Evolutionary conservation across 805 yeast genomes (phyloP), one percentile per base, ranked within the genome.

Genomic region (Teunomyces atbi): DNA sequence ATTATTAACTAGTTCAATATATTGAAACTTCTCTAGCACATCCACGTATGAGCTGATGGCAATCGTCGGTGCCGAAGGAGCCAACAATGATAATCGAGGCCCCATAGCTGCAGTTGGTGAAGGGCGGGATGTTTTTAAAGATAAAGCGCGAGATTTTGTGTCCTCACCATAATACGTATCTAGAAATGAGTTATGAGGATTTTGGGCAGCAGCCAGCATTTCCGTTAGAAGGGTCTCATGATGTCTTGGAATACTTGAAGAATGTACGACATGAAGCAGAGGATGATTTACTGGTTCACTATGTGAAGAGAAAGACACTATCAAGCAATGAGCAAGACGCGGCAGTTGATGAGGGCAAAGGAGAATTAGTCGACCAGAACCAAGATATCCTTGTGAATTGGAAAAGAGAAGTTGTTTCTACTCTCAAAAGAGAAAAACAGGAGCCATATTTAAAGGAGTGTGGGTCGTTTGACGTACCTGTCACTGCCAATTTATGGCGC

Each of bases 31-130:
- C 19, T 82, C 82, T 8, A 92, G 72, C 36, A 87, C 89, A 57
- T 90, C 90, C 23, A 92, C 79, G 55, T 91, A 92, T 1, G 97
- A 91, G 18, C 92, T 89, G 2, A 90, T 76, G 5, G 96, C 96
- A 57, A 92, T 88, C 1, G 97, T 88, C 3, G 96, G 90, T 1
- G 96, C 89, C 2, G 96, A 83, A 10, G 96, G 97, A 7, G 96
- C 88, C 61, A 89, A 68, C 28, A 88, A 72, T 1, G 97, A 91
- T 49, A 92, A 69, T 60, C 86, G 87, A 11, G 88, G 89, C 12
- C 97, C 97, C 97, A 91, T 90, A 2, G 27, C 30, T 35, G 36
- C 19, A n/a, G 39, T 30, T 19, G 10, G 35, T 16, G 40, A 29
- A 38, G 42, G 11, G 42, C 18, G 28, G 11, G 30, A 10, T 37